A percentile compares a stretch with the other conserved stretches of the same genome.
Evolutionary conservation across 1,284 basidiomycete genomes (phyloP).

Genomic region (Boletus semigastroideus): DNA sequence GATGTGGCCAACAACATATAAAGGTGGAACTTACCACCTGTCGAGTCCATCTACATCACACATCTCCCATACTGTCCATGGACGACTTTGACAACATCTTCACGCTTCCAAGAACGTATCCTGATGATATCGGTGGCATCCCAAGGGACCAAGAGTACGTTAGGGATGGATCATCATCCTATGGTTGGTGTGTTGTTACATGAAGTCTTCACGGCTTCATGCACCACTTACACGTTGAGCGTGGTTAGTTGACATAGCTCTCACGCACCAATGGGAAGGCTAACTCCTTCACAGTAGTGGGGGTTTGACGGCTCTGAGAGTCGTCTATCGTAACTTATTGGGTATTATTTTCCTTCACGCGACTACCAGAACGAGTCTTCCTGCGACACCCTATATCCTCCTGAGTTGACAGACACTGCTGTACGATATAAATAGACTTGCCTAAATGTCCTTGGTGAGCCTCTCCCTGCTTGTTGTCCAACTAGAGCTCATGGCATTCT

Average conservation of each 20-base stretch:
- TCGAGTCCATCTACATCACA: not conserved
- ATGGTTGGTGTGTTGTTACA: constrained; percentile 5
- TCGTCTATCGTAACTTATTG: constrained; percentile 3
- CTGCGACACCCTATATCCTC: not conserved
- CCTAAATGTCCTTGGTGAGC: constrained; percentile 40
- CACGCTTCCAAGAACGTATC: no score
- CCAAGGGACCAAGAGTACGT: constrained; percentile 3
- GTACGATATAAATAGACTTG: constrained; percentile 18
- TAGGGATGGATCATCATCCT: not conserved
- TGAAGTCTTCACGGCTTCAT: constrained; percentile 2
- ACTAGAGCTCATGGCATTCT: constrained; percentile 59
- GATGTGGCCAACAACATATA: not conserved
- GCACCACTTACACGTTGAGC: not conserved
- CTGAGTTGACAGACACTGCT: not conserved
- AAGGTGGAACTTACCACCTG: not conserved
- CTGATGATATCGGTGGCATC: not conserved
- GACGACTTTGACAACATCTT: not conserved
- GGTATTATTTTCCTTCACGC: constrained; percentile 5
- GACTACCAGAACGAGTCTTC: not conserved
- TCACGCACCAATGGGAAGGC: not conserved
- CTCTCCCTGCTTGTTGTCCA: not conserved
- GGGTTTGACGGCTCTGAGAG: constrained; percentile 8
- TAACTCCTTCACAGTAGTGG: constrained; percentile 7
- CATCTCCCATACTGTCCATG: not conserved
- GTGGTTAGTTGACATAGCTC: not conserved